Percentiles rank a stretch among this genome's conserved stretches.
Conservation (phyloP, 371 early-diverging fungal genomes). For the Mucor plumbeus region DNA sequence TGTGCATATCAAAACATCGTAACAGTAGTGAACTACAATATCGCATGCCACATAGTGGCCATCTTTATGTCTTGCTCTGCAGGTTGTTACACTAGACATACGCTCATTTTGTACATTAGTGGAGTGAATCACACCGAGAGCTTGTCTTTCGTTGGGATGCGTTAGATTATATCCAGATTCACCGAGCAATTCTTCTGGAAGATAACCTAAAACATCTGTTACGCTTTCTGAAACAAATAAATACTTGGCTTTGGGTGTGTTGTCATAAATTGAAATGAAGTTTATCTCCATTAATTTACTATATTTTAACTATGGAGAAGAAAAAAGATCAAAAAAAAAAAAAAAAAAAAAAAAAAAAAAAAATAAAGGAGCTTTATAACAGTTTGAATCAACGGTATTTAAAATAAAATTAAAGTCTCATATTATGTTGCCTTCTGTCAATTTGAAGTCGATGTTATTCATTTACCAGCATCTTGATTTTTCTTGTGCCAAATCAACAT, state of each 20-base stretch:
- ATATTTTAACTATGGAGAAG: too few relatives aligned
- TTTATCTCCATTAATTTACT: constrained; percentile 33
- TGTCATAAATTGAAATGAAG: constrained; percentile 64
- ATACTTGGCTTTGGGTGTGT: constrained; percentile 48
- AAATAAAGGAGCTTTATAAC: neutral
- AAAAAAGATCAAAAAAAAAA: too few relatives aligned
- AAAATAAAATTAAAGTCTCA: too few relatives aligned
- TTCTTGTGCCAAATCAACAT: too few relatives aligned
- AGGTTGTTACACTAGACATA: constrained; percentile 40
- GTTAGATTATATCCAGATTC: constrained; percentile 47
- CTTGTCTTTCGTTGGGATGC: constrained; percentile 47
- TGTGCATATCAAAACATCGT: constrained; percentile 39
- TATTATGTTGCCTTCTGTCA: too few relatives aligned
- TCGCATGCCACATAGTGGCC: constrained; percentile 41
- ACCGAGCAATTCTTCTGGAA: constrained; percentile 57
- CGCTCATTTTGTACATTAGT: constrained; percentile 56
- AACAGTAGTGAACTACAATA: constrained; percentile 45
- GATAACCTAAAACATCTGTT: constrained; percentile 52
- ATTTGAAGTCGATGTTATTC: too few relatives aligned
- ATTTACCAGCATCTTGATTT: too few relatives aligned
- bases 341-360: neutral
- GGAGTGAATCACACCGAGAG: constrained; percentile 41
- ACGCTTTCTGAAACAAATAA: constrained; percentile 60
- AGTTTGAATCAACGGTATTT: too few relatives aligned
- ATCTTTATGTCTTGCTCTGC: constrained; percentile 38